Evolutionary conservation across 208 protist genomes (phyloP), one percentile per base, ranked within the genome.

Genomic region (Tritrichomonas foetus): DNA sequence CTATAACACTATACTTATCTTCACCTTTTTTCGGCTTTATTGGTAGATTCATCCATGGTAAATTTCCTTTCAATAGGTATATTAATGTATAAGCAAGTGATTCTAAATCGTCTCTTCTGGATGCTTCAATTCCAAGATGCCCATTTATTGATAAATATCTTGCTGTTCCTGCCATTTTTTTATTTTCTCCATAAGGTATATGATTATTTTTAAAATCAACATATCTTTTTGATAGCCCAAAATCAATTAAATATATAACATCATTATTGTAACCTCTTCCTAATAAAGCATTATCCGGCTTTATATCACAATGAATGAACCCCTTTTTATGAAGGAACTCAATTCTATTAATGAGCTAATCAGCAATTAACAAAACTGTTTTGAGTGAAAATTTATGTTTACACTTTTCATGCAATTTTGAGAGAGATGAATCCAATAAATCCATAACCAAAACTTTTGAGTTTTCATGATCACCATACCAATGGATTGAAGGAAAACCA

Each of bases 371-470:
- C 16, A 61, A 61, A 61, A 61, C 53, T 61, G 53, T 61, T 61
- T 61, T 61, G 5, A 61, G 16, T 5, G 53, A 61, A 16, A 61
- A 61, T 22, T 61, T 5, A 61, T 61, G 5, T 22, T 5, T 22
- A 95, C 97, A 98, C 66, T 97, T 96, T 57, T 97, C 97, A 94
- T 99, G 99, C 5, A 99, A 95, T 94, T 99, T 98, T 94, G 99
- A 98, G 14, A 99, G 96, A 66, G 96, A 98, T 13, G 98, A 98
- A 0, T 98, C 99, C 0, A 99, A 96, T 14, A 99, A 95, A 75
- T 99, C 98, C 96, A 99, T 99, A 49, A 99, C 98, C 95, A 99
- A 97, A 25, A 99, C 97, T 93, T 99, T 99, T 95, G 99, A 99
- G 78, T 99, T 97, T 0, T 98, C 98, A 61, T 98, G 98, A 8